Base-by-base conservation (phyloP, 345 rosid species). In the Passiflora organensis region DNA sequence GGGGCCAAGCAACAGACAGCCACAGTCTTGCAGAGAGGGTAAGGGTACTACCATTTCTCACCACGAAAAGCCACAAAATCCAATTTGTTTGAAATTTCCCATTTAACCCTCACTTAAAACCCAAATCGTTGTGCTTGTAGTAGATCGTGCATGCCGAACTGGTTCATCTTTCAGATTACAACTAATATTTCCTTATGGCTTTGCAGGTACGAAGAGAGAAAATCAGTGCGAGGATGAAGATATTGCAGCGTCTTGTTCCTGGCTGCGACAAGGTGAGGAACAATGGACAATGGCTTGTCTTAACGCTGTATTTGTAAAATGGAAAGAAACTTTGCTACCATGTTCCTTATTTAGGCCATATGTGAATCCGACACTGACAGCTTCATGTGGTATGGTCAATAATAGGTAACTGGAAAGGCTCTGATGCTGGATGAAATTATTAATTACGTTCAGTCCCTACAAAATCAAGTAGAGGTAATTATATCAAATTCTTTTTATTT, bases 1-100 rank as follows among this genome's bases (percentile, higher is more conserved):
- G 95, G 64, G 95, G 95, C 57, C 89, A 86, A 69, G 95, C 95
- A 54, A 86, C 78, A 32, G 86, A 81, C 51, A 81, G 86, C 74
- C 86, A 81, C 78, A 81, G 86, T 68, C 72, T 81, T 44, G 94
- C 94, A 20, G 95, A 86, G 57, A 83, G 95, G 85, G 95, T 86
- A 77, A 37, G 41, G 1, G 46, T 9, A 13, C 4, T 45, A 18
- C 47, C 34, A 4, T 22, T 25, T 19, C 13, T 2, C 16, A 22
- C 13, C 22, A 18, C 21, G 17, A 4, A 34, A 13, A 28, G 19
- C 15, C n/a, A 12, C 17, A 42, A 1, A 18, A 38, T 48, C 32
- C 16, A 6, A 6, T 57, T 16, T 6, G 13, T 17, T 46, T 49
- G 17, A 1, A 39, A 15, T 43, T 60, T 20, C 56, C 62, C 62